Percentiles rank a stretch among this genome's conserved stretches.
These are phyloP conservation scores for Xylariaceae sp. DNA, from an alignment of 2,329 filamentous ascomycete species.

Conservation along the genomic window DNA sequence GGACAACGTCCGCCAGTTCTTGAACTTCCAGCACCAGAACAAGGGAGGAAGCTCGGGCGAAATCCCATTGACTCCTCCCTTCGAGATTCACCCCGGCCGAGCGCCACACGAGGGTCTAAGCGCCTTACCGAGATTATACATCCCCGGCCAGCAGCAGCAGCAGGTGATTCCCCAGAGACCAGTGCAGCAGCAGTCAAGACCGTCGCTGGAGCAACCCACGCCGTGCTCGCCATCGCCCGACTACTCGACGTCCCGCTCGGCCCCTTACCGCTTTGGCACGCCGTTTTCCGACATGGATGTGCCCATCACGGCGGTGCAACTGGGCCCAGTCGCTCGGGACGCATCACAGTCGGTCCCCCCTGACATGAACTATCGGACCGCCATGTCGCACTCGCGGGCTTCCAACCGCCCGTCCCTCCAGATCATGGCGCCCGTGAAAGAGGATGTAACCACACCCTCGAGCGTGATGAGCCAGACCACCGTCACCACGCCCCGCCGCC, in stretches of 20 bases:
- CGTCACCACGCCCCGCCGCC: slow-evolving; percentile 33
- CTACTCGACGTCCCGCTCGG: slow-evolving; percentile 54
- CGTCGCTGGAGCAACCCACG: slow-evolving; percentile 34
- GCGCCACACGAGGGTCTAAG: slow-evolving; percentile 52
- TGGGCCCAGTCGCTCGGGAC: slow-evolving; percentile 70
- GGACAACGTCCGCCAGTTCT: slow-evolving; percentile 88
- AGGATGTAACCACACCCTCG: slow-evolving; percentile 47
- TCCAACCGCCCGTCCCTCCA: slow-evolving; percentile 65
- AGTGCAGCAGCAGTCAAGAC: slow-evolving; percentile 25
- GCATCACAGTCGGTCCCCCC: slow-evolving; percentile 87
- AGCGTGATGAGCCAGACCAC: slow-evolving; percentile 23
- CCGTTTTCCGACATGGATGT: slow-evolving; percentile 89
- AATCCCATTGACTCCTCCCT: slow-evolving; percentile 64
- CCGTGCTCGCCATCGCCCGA: slow-evolving; percentile 52
- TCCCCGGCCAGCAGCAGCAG: slow-evolving; percentile 40
- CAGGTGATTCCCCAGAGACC: slow-evolving; percentile 17
- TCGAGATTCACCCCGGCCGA: slow-evolving; percentile 54
- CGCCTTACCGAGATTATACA: slow-evolving; percentile 57
- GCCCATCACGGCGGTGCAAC: slow-evolving; percentile 66
- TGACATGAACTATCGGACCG: slow-evolving; percentile 72
- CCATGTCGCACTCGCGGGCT: slow-evolving; percentile 41
- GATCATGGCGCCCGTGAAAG: slow-evolving; percentile 63
- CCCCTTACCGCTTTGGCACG: slow-evolving; percentile 71
- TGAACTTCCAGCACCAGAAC: slow-evolving; percentile 68
- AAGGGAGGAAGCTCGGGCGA: slow-evolving; percentile 40